Conservation (phyloP, 2,329 filamentous ascomycete genomes). For the Fusarium sp. region DNA sequence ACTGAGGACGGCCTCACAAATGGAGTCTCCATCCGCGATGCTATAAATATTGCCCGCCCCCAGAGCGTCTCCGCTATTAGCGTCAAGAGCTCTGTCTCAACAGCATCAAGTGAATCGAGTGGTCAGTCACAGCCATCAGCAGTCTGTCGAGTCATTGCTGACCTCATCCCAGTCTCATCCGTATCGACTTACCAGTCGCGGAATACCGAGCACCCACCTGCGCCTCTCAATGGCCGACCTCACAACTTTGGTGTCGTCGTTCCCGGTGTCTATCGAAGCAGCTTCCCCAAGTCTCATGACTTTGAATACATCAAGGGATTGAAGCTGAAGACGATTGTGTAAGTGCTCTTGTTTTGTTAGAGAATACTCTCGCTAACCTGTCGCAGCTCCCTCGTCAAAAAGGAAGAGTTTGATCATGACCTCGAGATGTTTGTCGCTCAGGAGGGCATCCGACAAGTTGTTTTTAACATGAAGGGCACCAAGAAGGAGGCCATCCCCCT, state of each 20-base stretch:
- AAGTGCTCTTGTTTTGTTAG: slow-evolving; percentile 50
- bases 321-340: slow-evolving; percentile 84
- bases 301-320: slow-evolving; percentile 76
- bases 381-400: slow-evolving; percentile 71
- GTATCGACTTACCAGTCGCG: slow-evolving; percentile 23
- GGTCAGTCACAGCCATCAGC: slow-evolving; percentile 15
- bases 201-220: slow-evolving; percentile 32
- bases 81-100: slow-evolving; percentile 30
- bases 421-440: slow-evolving; percentile 72
- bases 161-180: slow-evolving; percentile 33
- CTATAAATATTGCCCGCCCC: slow-evolving; percentile 25
- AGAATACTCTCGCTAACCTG: slow-evolving; percentile 22
- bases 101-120: slow-evolving; percentile 30
- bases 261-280: slow-evolving; percentile 82
- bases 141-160: slow-evolving; percentile 2
- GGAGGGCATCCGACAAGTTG: slow-evolving; percentile 77
- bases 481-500: slow-evolving; percentile 81
- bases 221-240: slow-evolving; percentile 57
- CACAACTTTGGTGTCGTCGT: slow-evolving; percentile 82
- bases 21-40: slow-evolving; percentile 26
- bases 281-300: slow-evolving; percentile 79
- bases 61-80: slow-evolving; percentile 22
- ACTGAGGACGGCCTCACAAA: slow-evolving; percentile 40
- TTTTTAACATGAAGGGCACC: slow-evolving; percentile 87
- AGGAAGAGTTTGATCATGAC: slow-evolving; percentile 65